Evolutionary conservation across 352 stramenopile species (phyloP).

Genomic region (Hyaloperonospora arabidopsidis): DNA sequence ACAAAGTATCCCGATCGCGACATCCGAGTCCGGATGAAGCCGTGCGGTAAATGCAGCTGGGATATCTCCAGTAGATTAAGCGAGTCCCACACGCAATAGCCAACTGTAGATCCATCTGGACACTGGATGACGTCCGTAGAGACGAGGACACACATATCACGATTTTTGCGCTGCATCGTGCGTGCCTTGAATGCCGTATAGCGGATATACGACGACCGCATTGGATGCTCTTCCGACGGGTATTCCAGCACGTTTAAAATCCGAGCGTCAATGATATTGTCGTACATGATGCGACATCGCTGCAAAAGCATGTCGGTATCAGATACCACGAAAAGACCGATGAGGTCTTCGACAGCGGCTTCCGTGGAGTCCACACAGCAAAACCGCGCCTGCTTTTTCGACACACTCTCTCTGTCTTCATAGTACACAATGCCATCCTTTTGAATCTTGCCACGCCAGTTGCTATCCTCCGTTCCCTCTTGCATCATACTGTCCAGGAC

Average conservation of each 20-base stretch:
- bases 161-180: constrained; percentile 26
- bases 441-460: constrained; percentile 28
- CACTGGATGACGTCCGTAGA: constrained; percentile 31
- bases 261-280: constrained; percentile 35
- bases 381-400: constrained; percentile 30
- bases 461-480: constrained; percentile 22
- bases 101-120: constrained; percentile 34
- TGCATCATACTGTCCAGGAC: constrained; percentile 36
- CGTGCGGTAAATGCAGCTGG: constrained; percentile 26
- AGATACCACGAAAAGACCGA: constrained; percentile 31
- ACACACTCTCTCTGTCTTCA: constrained; percentile 29
- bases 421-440: constrained; percentile 37
- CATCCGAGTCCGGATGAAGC: constrained; percentile 34
- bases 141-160: constrained; percentile 41
- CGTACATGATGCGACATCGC: constrained; percentile 35
- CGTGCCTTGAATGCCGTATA: constrained; percentile 37
- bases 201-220: constrained; percentile 37
- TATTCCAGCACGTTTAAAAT: constrained; percentile 33
- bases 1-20: constrained; percentile 39
- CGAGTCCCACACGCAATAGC: constrained; percentile 48
- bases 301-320: constrained; percentile 34
- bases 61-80: constrained; percentile 32
- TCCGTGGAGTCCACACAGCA: constrained; percentile 32
- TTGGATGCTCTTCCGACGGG: constrained; percentile 22
- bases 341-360: constrained; percentile 27